These are phyloP conservation scores for Ustulina deusta DNA, from an alignment of 2,329 filamentous ascomycete genomes.

Conservation along the genomic window DNA sequence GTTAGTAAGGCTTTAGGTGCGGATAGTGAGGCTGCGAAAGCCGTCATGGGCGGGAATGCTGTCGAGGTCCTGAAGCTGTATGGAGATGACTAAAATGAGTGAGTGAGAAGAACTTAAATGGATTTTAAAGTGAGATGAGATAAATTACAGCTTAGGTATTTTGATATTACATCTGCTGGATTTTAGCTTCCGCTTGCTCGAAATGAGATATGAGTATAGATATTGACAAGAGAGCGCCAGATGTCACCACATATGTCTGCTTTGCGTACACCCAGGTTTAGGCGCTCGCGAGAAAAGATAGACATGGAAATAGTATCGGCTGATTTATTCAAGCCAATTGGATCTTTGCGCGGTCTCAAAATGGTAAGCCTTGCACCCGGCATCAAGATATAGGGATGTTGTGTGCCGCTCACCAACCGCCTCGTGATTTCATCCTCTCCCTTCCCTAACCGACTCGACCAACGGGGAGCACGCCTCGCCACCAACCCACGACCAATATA, in stretches of 20 bases:
- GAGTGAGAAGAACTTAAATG: not conserved
- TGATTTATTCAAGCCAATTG: not conserved
- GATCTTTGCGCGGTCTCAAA: not conserved
- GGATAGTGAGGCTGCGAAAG: conserved; percentile 44
- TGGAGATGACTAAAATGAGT: conserved; percentile 40
- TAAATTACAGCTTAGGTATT: not conserved
- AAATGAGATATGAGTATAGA: not conserved
- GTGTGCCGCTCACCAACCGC: not conserved
- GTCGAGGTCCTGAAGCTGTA: conserved; percentile 47
- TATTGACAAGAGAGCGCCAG: not conserved
- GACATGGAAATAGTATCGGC: not conserved
- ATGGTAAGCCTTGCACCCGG: not conserved
- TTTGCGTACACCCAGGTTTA: not conserved
- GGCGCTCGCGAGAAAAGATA: too few species aligned
- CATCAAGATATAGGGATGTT: not conserved
- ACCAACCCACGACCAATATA: not conserved
- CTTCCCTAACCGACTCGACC: not conserved
- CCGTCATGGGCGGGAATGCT: conserved; percentile 52
- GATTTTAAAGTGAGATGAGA: not conserved
- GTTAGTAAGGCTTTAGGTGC: conserved; percentile 50
- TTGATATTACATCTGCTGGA: not conserved
- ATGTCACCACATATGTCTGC: too few species aligned
- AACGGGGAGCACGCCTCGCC: not conserved
- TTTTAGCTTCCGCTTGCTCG: not conserved
- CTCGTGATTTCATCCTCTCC: not conserved